phyloP scores from a whole-genome alignment of 163 green algal genomes.

The Chlorella variabilis region DNA sequence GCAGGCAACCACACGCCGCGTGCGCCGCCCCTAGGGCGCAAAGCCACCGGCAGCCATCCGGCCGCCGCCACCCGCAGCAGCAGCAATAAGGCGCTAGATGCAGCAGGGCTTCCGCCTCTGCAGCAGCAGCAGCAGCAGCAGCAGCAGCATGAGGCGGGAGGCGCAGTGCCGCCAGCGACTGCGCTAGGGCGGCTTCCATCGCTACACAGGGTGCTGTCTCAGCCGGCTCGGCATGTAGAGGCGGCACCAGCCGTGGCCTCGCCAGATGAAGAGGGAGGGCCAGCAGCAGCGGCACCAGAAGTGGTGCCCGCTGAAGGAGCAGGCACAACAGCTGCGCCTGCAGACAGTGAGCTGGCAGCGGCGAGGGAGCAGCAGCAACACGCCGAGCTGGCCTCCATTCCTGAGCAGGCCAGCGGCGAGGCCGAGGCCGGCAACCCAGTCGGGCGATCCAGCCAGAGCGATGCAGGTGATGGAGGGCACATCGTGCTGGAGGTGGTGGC shows the following conservation, averaged over 20 bases:
- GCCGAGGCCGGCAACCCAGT: constrained; percentile 1
- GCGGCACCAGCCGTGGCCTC: neutral
- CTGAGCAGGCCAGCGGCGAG: constrained; percentile 20
- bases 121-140: constrained; percentile 12
- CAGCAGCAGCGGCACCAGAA: neutral
- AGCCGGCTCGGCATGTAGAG: neutral
- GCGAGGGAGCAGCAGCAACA: neutral
- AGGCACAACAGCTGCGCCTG: neutral
- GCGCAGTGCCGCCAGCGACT: neutral
- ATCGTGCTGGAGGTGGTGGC: neutral
- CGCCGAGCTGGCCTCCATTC: neutral
- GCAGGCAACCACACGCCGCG: neutral
- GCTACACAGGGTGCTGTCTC: neutral
- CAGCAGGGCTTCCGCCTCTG: neutral
- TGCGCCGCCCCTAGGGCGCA: neutral
- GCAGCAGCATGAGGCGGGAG: neutral
- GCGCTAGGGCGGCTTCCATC: neutral
- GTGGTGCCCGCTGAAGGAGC: neutral
- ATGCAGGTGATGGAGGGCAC: neutral
- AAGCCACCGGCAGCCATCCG: neutral
- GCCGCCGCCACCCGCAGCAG: neutral
- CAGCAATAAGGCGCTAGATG: neutral
- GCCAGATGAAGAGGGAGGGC: too few relatives aligned
- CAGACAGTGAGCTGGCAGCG: too few relatives aligned
- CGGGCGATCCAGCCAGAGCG: too few relatives aligned